Evolutionary conservation across 2,329 filamentous ascomycete genomes (phyloP).

Genomic region (Apiospora hydei): DNA sequence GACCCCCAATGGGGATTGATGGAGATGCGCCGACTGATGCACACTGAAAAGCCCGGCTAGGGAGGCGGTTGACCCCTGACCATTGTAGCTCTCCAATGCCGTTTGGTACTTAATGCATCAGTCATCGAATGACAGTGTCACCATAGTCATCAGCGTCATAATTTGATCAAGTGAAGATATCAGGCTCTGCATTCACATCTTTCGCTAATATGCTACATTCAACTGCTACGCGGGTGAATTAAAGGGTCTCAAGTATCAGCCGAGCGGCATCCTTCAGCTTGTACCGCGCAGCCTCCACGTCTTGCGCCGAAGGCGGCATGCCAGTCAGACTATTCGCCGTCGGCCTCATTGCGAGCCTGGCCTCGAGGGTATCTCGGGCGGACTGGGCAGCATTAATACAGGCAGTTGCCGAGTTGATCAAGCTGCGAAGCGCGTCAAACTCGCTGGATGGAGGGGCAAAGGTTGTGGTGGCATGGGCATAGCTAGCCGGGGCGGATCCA

Average conservation of each 20-base stretch:
- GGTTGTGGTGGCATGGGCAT: too few relatives aligned
- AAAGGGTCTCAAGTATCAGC: slow-evolving; percentile 1
- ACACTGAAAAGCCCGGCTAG: too few relatives aligned
- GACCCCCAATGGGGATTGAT: too few relatives aligned
- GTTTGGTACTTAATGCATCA: not conserved
- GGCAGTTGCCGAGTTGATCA: not conserved
- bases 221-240: not conserved
- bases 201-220: not conserved
- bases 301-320: not conserved
- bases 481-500: not conserved
- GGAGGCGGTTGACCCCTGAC: not conserved
- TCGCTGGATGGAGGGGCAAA: not conserved
- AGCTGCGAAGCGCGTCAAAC: not conserved
- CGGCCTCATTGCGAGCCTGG: not conserved
- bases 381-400: not conserved
- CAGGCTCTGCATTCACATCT: not conserved
- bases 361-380: not conserved
- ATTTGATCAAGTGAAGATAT: not conserved
- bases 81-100: not conserved
- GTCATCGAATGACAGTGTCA: not conserved
- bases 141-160: not conserved
- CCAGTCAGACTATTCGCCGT: not conserved
- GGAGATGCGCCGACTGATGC: too few relatives aligned
- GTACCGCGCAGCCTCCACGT: slow-evolving; percentile 4
- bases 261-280: not conserved